These are phyloP conservation scores for Hansenula lynferdii DNA, from an alignment of 1,139 yeast species.

Conservation along the genomic window DNA sequence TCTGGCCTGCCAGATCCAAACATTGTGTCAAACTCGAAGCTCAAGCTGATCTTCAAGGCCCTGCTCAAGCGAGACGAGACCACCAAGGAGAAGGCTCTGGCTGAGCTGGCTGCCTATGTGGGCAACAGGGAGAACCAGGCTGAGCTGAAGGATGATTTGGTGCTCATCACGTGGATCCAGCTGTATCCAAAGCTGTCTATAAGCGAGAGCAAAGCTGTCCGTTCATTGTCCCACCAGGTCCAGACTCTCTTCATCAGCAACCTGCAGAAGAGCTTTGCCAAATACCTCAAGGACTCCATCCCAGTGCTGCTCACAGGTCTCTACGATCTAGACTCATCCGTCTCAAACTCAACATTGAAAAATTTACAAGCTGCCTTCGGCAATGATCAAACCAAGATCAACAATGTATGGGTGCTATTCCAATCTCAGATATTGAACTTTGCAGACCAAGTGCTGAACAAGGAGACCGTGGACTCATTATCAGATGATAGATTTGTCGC, in stretches of 20 bases:
- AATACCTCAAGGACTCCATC: conserved; percentile 63
- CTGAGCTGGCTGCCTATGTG: conserved; percentile 41
- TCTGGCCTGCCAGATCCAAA: conserved; percentile 74
- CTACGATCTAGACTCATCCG: conserved; percentile 64
- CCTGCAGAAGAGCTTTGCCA: conserved; percentile 57
- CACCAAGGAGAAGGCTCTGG: conserved; percentile 78
- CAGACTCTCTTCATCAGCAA: conserved; percentile 48
- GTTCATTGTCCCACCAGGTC: conserved; percentile 56
- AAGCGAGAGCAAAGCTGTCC: conserved; percentile 62
- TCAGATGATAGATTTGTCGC: conserved; percentile 74
- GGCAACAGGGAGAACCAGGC: conserved; percentile 25
- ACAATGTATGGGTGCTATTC: conserved; percentile 58
- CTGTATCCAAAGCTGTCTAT: conserved; percentile 73
- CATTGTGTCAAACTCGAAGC: conserved; percentile 49
- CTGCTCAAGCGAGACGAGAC: conserved; percentile 73
- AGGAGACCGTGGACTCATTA: conserved; percentile 57
- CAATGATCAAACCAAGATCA: conserved; percentile 48
- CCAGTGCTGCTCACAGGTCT: conserved; percentile 72
- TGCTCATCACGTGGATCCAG: conserved; percentile 70
- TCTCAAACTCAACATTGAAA: conserved; percentile 44
- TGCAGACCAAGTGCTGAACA: conserved; percentile 43
- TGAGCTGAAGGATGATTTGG: conserved; percentile 41
- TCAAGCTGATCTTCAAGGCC: conserved; percentile 66
- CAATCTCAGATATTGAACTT: conserved; percentile 50
- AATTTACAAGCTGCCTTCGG: conserved; percentile 53